Percentiles rank a stretch among this genome's conserved stretches.
Conservation (phyloP, 2,329 filamentous ascomycete genomes). For the Beauveria medogensis region DNA sequence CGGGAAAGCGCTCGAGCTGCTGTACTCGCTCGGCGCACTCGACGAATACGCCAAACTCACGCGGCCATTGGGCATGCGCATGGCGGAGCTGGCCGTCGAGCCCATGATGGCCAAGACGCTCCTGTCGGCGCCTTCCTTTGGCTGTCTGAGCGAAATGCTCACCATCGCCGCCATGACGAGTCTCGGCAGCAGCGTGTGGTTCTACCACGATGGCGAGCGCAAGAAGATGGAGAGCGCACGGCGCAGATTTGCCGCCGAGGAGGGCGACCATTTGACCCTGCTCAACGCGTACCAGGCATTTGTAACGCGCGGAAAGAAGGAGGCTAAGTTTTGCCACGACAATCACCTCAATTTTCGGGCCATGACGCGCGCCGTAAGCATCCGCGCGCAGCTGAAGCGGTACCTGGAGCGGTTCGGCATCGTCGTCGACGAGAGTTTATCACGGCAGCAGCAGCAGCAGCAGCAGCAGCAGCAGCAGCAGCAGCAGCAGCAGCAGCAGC, state of each 20-base stretch:
- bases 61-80: slow-evolving; percentile 74
- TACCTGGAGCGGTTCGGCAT: slow-evolving; percentile 83
- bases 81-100: slow-evolving; percentile 89
- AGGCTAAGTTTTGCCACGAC: slow-evolving; percentile 78
- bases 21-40: slow-evolving; percentile 79
- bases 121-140: slow-evolving; percentile 65
- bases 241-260: slow-evolving; percentile 79
- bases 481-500: too few species aligned
- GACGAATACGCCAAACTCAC: slow-evolving; percentile 89
- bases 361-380: slow-evolving; percentile 73
- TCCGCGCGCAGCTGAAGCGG: slow-evolving; percentile 76
- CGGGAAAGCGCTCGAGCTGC: slow-evolving; percentile 75
- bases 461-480: background rate
- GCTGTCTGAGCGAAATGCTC: slow-evolving; percentile 76
- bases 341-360: slow-evolving; percentile 82
- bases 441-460: slow-evolving; percentile 22
- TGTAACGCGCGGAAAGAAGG: slow-evolving; percentile 72
- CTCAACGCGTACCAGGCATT: slow-evolving; percentile 93
- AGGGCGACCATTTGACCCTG: slow-evolving; percentile 88
- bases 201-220: slow-evolving; percentile 69
- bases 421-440: slow-evolving; percentile 55
- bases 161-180: slow-evolving; percentile 93
- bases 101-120: slow-evolving; percentile 93
- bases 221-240: slow-evolving; percentile 66
- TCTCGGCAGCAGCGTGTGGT: slow-evolving; percentile 74